Evolutionary conservation across 2,329 filamentous ascomycete genomes (phyloP), one percentile per base, ranked within the genome.

Genomic region (Penicillium sp.): DNA sequence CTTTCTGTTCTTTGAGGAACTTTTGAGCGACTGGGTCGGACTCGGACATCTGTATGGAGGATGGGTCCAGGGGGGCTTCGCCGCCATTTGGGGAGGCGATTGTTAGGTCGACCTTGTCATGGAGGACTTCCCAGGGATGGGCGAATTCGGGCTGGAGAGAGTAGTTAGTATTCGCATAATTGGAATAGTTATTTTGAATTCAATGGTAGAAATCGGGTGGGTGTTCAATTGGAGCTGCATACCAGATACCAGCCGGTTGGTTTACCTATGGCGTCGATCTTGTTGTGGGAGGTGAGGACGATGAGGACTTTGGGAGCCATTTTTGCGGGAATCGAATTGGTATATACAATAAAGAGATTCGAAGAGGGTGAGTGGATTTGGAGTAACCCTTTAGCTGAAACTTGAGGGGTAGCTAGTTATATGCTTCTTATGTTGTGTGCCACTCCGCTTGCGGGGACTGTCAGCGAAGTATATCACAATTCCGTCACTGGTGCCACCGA

Each of bases 181-280:
- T 35, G 8, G 30, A 23, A 18, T 7, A 23, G 5, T 42, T 5
- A 2, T 19, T 2, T 18, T n/a, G 13, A 14, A 11, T 30, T 8
- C 7, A 34, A 13, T 40, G 10, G 38, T 8, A 23, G 7, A 13
- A 23, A 23, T 1, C 6, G 39, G n/a, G 11, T 36, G 9, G 18
- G n/a, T 13, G 38, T 4, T 36, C 23, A 5, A 8, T 30, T 38
- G 26, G 30, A 18, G 29, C 30, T 23, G 38, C 64, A 45, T 75
- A 86, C 84, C 64, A 90, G 75, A 67, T 84, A 90, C 87, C 87
- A 90, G 60, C 88, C 88, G 0, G 87, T 89, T 9, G 81, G 80
- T 51, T 75, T 71, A 58, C 71, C 70, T 41, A 68, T 71, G 62
- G 68, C 64, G 47, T 74, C 75, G 47, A 80, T 71, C 57, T 74